Base-by-base conservation (phyloP, 2,329 filamentous ascomycete genomes). In the Sporothrix pallida region DNA sequence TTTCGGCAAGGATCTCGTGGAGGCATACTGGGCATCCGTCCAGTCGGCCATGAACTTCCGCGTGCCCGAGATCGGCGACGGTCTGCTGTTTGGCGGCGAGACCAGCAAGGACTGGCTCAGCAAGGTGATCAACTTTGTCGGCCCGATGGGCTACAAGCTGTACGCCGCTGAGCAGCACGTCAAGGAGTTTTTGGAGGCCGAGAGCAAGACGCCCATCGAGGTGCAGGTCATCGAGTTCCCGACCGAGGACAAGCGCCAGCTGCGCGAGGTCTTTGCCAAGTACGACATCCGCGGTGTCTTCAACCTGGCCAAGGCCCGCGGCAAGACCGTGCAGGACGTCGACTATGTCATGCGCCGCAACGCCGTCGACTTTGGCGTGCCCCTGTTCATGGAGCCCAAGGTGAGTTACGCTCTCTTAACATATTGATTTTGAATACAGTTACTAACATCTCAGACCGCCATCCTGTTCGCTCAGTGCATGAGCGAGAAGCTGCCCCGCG, bases 1-100 rank as follows among this genome's bases (percentile, higher is more conserved):
- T 86, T 99, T 99, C 84, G 96, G 96, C 76, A 97, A 96, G 86
- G 88, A 98, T 80, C 89, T 99, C 12, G 88, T 98, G 69, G 96
- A 99, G 82, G 96, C 96, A 72, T 99, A 99, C 89, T 99, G 96
- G 96, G 88, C 95, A 37, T 97, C 95, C 20, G 87, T 97, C 75
- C 96, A 99, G 85, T 96, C 94, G 23, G 95, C 93, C 79, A 99
- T 98, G 95, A 99, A 98, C 90, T 98, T 98, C 93, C 93, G 95
- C 78, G 89, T 98, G 80, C 96, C 96, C 60, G 92, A 97, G 83
- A 93, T 94, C 71, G 96, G 96, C 77, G 94, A 98, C 87, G 95
- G 96, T 85, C 91, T 99, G 74, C 91, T 99, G 71, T 93, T 99
- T 77, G 96, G 96, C 77, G 96, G 96, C 78, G 93, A 98, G 81